Evolutionary conservation across 768 basidiomycete species (phyloP).

Genomic region (Harrya chromipes): DNA sequence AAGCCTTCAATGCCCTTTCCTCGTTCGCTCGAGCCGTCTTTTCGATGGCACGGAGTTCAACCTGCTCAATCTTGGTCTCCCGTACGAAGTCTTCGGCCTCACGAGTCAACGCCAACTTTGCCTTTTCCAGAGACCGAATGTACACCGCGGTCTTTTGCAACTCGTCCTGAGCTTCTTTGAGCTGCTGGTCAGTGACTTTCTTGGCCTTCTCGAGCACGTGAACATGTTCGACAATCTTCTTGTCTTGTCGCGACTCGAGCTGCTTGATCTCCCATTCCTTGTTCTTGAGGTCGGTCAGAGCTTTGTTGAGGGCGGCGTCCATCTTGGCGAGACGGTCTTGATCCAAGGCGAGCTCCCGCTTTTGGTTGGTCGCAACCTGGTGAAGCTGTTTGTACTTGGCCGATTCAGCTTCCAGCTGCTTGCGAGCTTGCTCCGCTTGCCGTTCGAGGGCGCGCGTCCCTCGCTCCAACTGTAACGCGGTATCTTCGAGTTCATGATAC

Average conservation of each 20-base stretch:
- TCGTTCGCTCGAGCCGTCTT: constrained; percentile 63
- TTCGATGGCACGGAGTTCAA: constrained; percentile 64
- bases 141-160: constrained; percentile 69
- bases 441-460: constrained; percentile 73
- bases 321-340: constrained; percentile 69
- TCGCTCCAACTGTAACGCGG: constrained; percentile 77
- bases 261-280: constrained; percentile 87
- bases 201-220: constrained; percentile 96
- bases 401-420: constrained; percentile 73
- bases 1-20: constrained; percentile 52
- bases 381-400: constrained; percentile 75
- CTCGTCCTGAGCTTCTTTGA: constrained; percentile 77
- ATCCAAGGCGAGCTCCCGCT: constrained; percentile 63
- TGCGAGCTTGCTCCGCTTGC: constrained; percentile 65
- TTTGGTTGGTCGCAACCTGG: constrained; percentile 55
- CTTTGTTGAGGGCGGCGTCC: constrained; percentile 79
- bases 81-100: constrained; percentile 83
- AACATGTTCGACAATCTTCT: constrained; percentile 98
- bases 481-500: constrained; percentile 85
- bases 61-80: constrained; percentile 68
- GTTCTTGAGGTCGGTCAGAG: constrained; percentile 72
- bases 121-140: constrained; percentile 85
- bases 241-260: constrained; percentile 84
- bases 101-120: constrained; percentile 64
- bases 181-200: constrained; percentile 87